Base-by-base conservation (phyloP, 1,139 yeast genomes). In the Candida pseudoviswanathii region DNA sequence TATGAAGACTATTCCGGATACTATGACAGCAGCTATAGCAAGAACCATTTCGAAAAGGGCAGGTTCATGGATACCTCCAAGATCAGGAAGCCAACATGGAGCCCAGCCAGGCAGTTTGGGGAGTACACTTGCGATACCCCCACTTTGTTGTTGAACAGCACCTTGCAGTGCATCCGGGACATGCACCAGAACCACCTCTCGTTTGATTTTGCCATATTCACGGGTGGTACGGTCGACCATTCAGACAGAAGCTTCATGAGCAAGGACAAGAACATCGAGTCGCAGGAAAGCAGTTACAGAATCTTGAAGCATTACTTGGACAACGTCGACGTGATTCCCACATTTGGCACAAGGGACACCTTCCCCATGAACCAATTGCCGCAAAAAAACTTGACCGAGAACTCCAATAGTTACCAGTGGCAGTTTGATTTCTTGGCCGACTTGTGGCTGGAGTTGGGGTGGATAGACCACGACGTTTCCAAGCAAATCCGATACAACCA, bases 391-490 rank as follows among this genome's bases (percentile, higher is more conserved):
- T 46, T 57, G 7, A 46, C 46, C 5, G 56, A 54, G 25, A 52
- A 49, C 38, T 38, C 58, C 8, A 46, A 46, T 38, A 48, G 49
- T 11, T 58, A 54, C 50, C 68, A 66, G 52, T 65, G 69, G 68
- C 66, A 67, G 50, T 64, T 61, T 52, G 69, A 67, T 41, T 59
- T 61, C 31, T 51, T 67, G 50, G 62, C 68, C 6, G 68, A 66
- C 43, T 50, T 61, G 21, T 68, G 71, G 72, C 54, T 56, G 25
- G 57, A 62, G 27, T 64, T 66, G 49, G 75, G 68, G 7, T 79
- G 84, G 84, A 53, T 77, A 29, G 68, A 53, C 40, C 51, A 57
- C 37, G 57, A 62, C 25, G 62, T 65, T 43, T 60, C 71, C 3
- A 65, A 64, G 44, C 62, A 70, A 46, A 67, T 73, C 11, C 63